Base-by-base conservation (phyloP, 805 yeast genomes). In the Candida anglica region DNA sequence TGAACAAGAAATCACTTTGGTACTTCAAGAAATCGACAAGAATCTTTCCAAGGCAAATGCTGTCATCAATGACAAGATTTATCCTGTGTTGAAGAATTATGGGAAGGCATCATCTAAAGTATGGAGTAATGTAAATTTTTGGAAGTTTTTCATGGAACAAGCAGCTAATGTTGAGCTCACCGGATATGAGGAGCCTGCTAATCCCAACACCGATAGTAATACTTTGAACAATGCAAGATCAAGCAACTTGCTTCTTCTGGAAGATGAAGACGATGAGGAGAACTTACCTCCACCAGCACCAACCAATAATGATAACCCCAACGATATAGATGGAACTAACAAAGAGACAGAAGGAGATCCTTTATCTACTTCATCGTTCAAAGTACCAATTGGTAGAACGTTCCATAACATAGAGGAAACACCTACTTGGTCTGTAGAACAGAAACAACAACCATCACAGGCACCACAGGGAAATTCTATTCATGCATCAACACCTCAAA, bases 61-160 rank as follows among this genome's bases (percentile, higher is more conserved):
- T 29, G 71, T 80, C 21, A 76, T 88, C 17, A 77, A 78, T 30
- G 82, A 81, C 40, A 70, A 71, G 27, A 69, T 87, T 19, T 66
- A 85, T 20, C 95, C 95, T 2, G 66, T 75, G 9, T 71, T 87
- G 15, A 71, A 75, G 41, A 64, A 68, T 28, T 86, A 84, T 48
- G 75, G 81, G 14, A 48, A 52, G 10, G 73, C 74, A 26, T 76
- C 86, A 10, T 72, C 67, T 27, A 66, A 73, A 20, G 76, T 85
- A 3, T 79, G 87, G 81, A 60, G 68, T 19, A 80, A 80, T 36
- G 79, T 77, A 5, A 72, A 73, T 36, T 85, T 86, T 57, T 80
- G 94, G 81, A 85, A 85, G 50, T 72, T 73, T 20, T 81, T 87
- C 57, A 75, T 86, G 46, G 95, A 87, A 50, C 73, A 78, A 30